Evolutionary conservation across 129 eudicot species (phyloP).

Genomic region (Lonicera japonica): DNA sequence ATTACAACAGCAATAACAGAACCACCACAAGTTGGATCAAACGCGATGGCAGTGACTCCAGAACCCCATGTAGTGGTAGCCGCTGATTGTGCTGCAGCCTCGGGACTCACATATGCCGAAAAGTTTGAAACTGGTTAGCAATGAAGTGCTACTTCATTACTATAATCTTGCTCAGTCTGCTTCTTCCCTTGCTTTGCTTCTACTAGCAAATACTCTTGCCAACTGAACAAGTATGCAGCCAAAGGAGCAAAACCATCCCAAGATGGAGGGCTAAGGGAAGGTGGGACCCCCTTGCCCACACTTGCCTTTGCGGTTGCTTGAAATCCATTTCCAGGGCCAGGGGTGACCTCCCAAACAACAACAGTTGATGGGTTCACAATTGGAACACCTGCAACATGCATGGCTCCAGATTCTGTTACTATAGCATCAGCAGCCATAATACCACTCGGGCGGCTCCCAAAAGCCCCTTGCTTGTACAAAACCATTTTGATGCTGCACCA

Average conservation of each 20-base stretch:
- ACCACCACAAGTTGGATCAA: constrained; percentile 99
- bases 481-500: constrained; percentile 76
- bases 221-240: constrained; percentile 79
- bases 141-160: constrained; percentile 75
- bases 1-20: constrained; percentile 90
- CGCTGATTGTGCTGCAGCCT: constrained; percentile 88
- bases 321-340: constrained; percentile 95
- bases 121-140: constrained; percentile 97
- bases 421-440: constrained; percentile 99
- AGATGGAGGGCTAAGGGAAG: constrained; percentile 73
- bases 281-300: constrained; percentile 64
- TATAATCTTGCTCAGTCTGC: constrained; percentile 58
- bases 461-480: constrained; percentile 94
- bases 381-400: constrained; percentile 99
- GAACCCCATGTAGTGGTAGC: constrained; percentile 99
- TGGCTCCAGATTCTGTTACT: constrained; percentile 87
- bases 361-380: constrained; percentile 98
- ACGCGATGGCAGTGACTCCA: constrained; percentile 97
- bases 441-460: constrained; percentile 96
- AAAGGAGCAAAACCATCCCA: constrained; percentile 92
- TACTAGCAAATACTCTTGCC: constrained; percentile 74
- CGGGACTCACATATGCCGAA: constrained; percentile 97
- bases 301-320: constrained; percentile 78
- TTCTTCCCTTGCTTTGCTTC: constrained; percentile 84
- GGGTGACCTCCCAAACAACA: constrained; percentile 98